Evolutionary conservation across 2,329 filamentous ascomycete species (phyloP), one percentile per base, ranked within the genome.

Genomic region (Diaporthe citrichinensis): DNA sequence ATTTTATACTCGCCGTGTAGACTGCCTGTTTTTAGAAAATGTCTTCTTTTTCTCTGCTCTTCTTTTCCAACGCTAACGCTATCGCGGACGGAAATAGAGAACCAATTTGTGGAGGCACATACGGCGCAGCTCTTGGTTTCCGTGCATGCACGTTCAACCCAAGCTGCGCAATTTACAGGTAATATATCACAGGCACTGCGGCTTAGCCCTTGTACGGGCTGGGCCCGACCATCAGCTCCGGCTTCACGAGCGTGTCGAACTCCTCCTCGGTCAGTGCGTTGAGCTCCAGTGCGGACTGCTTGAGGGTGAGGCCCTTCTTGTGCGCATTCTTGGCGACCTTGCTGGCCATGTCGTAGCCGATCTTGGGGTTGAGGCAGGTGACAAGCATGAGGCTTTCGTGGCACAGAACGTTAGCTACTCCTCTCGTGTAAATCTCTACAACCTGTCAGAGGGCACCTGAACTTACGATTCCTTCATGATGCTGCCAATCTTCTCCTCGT

Each of bases 311-410:
- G 46, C 95, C 95, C 92, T 98, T 98, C 92, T 98, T 98, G 89
- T 99, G 97, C 23, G 97, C 97, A 83, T 99, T 97, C 93, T 98
- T 98, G 82, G 96, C 96, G 34, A 98, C 96, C 89, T 98, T 98
- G 86, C 93, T 95, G 71, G 96, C 96, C 94, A 97, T 97, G 84
- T 98, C 96, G 86, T 98, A 98, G 76, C 96, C 96, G 83, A 98
- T 98, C 86, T 98, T 95, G 80, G 96, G 95, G 90, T 98, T 98
- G 78, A 98, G 90, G 90, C 96, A 98, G 79, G 97, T 99, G 49
- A 98, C 97, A 79, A 98, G 91, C 97, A 99, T 99, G 81, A 99
- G 90, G 83, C 95, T 98, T 36, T n/a, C 6, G 15, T n/a, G 20
- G 23, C 34, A 68, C 31, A 65, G 69, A 1, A 44, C 1, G 71